A percentile compares a stretch with the other conserved stretches of the same genome.
Evolutionary conservation across 106 monocot species (phyloP).

Genomic region (Acorus calamus): DNA sequence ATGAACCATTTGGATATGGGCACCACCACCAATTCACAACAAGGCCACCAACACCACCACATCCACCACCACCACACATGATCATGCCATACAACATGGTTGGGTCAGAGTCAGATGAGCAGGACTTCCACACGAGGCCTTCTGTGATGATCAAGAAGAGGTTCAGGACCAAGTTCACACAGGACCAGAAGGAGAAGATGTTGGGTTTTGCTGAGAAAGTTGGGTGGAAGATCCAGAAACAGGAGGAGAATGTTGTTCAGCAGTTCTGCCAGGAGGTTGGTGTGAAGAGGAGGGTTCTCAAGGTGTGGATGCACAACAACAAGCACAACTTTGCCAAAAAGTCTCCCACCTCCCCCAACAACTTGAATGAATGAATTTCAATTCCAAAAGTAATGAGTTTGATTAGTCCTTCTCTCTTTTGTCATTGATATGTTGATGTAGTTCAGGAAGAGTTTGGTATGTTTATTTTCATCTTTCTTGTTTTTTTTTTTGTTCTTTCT

Average conservation of each 20-base stretch:
- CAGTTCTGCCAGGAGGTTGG: constrained; percentile 82
- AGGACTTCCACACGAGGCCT: constrained; percentile 20
- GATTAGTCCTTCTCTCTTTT: too few relatives aligned
- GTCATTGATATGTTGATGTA: neutral
- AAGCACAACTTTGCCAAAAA: constrained; percentile 82
- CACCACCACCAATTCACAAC: too few relatives aligned
- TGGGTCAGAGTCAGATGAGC: constrained; percentile 73
- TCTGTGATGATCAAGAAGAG: constrained; percentile 49
- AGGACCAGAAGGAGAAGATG: constrained; percentile 96
- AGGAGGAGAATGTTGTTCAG: constrained; percentile 68
- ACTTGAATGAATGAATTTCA: too few relatives aligned
- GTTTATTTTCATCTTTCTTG: neutral
- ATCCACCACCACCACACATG: constrained; percentile 25
- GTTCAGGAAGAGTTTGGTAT: neutral
- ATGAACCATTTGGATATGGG: too few relatives aligned
- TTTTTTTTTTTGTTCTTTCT: neutral
- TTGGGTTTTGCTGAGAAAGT: constrained; percentile 65
- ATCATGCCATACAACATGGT: constrained; percentile 41
- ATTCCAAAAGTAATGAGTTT: too few relatives aligned
- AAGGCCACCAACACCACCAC: too few relatives aligned
- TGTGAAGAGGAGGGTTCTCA: constrained; percentile 77
- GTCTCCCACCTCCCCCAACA: neutral
- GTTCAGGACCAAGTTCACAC: constrained; percentile 83
- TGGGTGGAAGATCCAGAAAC: constrained; percentile 76
- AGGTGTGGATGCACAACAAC: constrained; percentile 99